Conservation (phyloP, 192 early-diverging fungal species). For the Umbelopsis isabellina region DNA sequence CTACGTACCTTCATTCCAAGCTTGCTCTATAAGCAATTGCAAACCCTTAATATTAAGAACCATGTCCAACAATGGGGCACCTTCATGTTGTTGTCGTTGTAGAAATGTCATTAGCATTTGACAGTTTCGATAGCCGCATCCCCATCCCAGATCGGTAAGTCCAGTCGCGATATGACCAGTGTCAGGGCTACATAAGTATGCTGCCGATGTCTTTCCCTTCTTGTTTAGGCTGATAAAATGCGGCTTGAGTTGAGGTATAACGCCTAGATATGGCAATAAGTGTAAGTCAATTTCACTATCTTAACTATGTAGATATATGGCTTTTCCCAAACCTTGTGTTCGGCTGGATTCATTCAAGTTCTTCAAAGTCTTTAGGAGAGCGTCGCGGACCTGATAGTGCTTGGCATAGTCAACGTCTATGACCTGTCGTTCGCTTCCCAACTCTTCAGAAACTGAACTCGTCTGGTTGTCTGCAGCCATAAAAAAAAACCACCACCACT, state of each 20-base stretch:
- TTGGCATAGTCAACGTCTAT: no score
- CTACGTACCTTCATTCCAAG: constrained; percentile 55
- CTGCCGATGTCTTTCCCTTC: constrained; percentile 23
- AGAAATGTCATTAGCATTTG: constrained; percentile 67
- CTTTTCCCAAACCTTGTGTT: not conserved
- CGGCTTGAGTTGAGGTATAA: constrained; percentile 25
- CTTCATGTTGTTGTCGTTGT: constrained; percentile 25
- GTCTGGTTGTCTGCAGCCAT: no score
- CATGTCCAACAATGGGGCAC: not conserved
- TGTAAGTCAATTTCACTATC: not conserved
- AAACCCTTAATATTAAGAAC: constrained; percentile 46
- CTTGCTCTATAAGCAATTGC: constrained; percentile 58
- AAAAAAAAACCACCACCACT: no score
- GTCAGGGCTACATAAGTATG: constrained; percentile 28
- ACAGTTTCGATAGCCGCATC: constrained; percentile 73
- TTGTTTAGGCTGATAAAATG: constrained; percentile 26
- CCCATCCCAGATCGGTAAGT: constrained; percentile 62
- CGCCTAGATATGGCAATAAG: constrained; percentile 11
- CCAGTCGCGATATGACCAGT: constrained; percentile 36
- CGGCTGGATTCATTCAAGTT: constrained; percentile 3
- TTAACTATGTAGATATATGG: not conserved
- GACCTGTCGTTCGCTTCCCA: no score
- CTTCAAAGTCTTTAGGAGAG: not conserved
- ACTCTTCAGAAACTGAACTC: no score
- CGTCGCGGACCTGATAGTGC: not conserved